Evolutionary conservation across 108 stramenopile genomes (phyloP).

Genomic region (Schizochytrium sp.): DNA sequence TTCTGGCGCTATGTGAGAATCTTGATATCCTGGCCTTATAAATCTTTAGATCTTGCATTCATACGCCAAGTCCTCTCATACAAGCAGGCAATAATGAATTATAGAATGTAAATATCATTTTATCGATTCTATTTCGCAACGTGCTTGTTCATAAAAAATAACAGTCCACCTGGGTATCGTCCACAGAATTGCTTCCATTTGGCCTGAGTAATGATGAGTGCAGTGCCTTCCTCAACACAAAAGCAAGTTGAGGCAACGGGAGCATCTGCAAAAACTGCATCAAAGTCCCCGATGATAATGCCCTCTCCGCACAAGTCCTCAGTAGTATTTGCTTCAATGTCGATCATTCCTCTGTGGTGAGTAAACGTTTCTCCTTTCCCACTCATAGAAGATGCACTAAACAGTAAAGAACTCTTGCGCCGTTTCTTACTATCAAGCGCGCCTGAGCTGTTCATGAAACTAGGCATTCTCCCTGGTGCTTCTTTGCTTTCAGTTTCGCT

Average conservation of each 20-base stretch:
- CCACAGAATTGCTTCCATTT: constrained; percentile 58
- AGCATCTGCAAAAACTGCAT: constrained; percentile 52
- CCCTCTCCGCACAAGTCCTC: constrained; percentile 1
- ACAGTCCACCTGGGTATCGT: constrained; percentile 11
- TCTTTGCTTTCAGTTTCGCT: no score
- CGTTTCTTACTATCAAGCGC: no score
- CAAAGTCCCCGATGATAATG: constrained; percentile 13
- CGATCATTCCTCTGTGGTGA: neutral
- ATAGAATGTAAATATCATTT: neutral
- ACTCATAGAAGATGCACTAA: no score
- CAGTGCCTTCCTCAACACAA: constrained; percentile 24
- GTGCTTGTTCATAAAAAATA: constrained; percentile 53
- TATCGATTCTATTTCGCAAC: neutral
- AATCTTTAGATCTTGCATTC: neutral
- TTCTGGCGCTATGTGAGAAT: no score
- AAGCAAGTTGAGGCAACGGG: constrained; percentile 5
- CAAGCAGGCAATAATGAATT: neutral
- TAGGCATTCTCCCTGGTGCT: no score
- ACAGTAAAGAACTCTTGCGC: no score
- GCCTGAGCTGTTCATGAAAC: no score
- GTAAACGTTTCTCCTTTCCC: neutral
- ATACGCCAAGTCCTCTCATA: neutral
- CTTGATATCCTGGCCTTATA: neutral
- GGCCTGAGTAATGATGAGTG: neutral
- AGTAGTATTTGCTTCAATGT: constrained; percentile 1